phyloP scores from a whole-genome alignment of 2,329 filamentous ascomycete species.

The Fusarium sp. region DNA sequence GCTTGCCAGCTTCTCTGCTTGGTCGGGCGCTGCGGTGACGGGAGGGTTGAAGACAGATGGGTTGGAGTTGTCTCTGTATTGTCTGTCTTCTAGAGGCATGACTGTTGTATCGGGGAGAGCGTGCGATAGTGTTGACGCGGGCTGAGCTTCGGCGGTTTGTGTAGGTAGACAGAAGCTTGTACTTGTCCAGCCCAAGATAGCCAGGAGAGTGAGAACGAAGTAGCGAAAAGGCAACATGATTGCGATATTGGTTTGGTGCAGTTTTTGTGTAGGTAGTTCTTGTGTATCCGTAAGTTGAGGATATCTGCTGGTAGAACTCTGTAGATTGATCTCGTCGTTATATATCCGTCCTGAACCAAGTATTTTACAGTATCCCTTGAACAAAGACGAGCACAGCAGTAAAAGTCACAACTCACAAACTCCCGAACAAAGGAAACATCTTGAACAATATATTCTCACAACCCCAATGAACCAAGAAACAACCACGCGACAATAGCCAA shows the following conservation, averaged over 20 bases:
- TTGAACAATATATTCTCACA: slow-evolving; percentile 25
- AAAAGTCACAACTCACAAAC: slow-evolving; percentile 10
- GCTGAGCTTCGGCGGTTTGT: slow-evolving; percentile 22
- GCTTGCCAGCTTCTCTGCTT: slow-evolving; percentile 45
- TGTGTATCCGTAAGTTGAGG: neutral
- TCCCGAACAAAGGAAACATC: neutral
- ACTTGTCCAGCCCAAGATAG: slow-evolving; percentile 13
- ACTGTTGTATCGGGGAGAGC: slow-evolving; percentile 12
- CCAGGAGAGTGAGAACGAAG: slow-evolving; percentile 13
- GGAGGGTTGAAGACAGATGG: slow-evolving; percentile 45
- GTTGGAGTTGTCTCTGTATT: slow-evolving; percentile 30
- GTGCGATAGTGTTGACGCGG: slow-evolving; percentile 10
- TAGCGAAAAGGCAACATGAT: slow-evolving; percentile 15
- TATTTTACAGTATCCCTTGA: slow-evolving; percentile 11
- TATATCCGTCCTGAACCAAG: slow-evolving; percentile 13
- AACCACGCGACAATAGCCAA: slow-evolving; percentile 31
- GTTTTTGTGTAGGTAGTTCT: neutral
- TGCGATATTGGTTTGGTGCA: neutral
- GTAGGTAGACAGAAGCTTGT: slow-evolving; percentile 27
- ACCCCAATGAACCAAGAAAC: slow-evolving; percentile 13
- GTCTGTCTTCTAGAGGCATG: slow-evolving; percentile 17
- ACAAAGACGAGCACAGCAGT: slow-evolving; percentile 29
- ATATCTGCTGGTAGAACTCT: neutral
- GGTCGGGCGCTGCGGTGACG: slow-evolving; percentile 49
- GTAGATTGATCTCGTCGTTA: slow-evolving; percentile 14